Evolutionary conservation across 73 alveolate genomes (phyloP).

Genomic region (Symbiodinium natans): DNA sequence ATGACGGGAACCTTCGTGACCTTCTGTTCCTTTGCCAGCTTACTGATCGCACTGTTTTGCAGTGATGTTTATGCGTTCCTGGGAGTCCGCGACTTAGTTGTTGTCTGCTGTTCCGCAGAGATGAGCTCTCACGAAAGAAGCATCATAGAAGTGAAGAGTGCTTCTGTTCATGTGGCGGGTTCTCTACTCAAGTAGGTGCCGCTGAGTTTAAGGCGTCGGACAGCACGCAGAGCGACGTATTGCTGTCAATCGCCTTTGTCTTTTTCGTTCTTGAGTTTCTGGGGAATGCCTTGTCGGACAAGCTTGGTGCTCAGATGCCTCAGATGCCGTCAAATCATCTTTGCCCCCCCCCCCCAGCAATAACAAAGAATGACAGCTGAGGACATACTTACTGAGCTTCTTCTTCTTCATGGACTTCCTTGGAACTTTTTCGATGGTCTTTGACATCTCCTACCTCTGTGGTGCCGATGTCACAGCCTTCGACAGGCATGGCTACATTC

Average conservation of each 20-base stretch:
- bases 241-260: constrained; percentile 39
- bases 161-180: no score
- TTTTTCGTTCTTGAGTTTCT: constrained; percentile 54
- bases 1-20: constrained; percentile 50
- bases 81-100: constrained; percentile 22
- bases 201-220: background rate
- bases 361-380: background rate
- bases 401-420: constrained; percentile 85
- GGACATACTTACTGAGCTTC: constrained; percentile 85
- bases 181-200: no score
- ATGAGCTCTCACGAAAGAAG: no score
- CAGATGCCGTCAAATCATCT: no score
- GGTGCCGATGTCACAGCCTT: constrained; percentile 68
- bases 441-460: constrained; percentile 73
- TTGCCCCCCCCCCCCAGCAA: background rate
- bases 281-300: constrained; percentile 46
- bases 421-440: constrained; percentile 87
- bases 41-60: constrained; percentile 68
- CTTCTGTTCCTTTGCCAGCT: constrained; percentile 26
- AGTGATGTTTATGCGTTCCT: constrained; percentile 49
- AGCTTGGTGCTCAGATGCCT: background rate
- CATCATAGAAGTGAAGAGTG: no score
- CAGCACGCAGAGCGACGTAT: background rate
- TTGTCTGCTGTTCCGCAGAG: background rate
- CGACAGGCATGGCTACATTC: constrained; percentile 29